These are phyloP conservation scores for Exidia glandulosa DNA, from an alignment of 768 basidiomycete genomes.

Conservation along the genomic window DNA sequence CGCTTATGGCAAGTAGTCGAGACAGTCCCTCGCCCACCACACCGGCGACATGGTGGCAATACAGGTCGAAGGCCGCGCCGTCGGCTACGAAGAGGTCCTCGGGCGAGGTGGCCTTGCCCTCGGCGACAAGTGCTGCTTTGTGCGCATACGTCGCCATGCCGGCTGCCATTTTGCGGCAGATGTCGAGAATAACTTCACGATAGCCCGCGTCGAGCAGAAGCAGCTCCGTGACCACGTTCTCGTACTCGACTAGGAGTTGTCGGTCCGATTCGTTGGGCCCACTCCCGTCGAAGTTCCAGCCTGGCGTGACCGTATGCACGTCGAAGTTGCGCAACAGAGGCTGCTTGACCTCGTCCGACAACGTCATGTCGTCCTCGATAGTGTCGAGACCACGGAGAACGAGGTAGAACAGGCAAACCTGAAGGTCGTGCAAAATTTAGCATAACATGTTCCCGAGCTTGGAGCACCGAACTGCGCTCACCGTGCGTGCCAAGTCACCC, in stretches of 20 bases:
- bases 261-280: slow-evolving; percentile 87
- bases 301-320: slow-evolving; percentile 62
- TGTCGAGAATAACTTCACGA: slow-evolving; percentile 70
- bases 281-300: slow-evolving; percentile 75
- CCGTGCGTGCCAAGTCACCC: slow-evolving; percentile 85
- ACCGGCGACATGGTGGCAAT: slow-evolving; percentile 97
- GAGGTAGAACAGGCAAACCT: slow-evolving; percentile 95
- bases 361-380: slow-evolving; percentile 96
- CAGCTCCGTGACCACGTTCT: slow-evolving; percentile 71
- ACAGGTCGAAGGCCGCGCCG: slow-evolving; percentile 78
- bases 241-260: slow-evolving; percentile 73
- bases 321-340: slow-evolving; percentile 77
- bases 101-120: slow-evolving; percentile 52
- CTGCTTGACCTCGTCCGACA: slow-evolving; percentile 77
- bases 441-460: background rate
- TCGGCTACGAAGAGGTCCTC: slow-evolving; percentile 34
- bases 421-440: background rate
- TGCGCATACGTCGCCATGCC: slow-evolving; percentile 97
- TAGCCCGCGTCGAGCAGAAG: slow-evolving; percentile 44
- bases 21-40: slow-evolving; percentile 94
- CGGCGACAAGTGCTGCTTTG: slow-evolving; percentile 52
- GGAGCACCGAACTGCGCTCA: slow-evolving; percentile 31
- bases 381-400: slow-evolving; percentile 93
- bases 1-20: slow-evolving; percentile 74
- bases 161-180: slow-evolving; percentile 73